Base-by-base conservation (phyloP, 2,329 filamentous ascomycete species). In the Colletotrichum sp. region DNA sequence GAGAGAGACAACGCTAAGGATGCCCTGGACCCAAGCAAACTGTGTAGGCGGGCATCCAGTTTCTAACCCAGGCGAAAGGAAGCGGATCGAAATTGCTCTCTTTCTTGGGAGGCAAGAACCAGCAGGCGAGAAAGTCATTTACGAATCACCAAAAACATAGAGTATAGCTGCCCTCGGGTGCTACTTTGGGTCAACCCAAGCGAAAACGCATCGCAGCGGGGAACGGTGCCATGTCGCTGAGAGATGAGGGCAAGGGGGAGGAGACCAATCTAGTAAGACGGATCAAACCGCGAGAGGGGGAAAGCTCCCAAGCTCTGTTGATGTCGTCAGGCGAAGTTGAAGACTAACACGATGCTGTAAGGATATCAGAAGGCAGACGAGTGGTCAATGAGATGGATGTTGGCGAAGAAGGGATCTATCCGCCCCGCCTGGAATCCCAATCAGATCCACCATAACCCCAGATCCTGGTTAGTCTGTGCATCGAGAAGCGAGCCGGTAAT, bases 401-500 rank as follows among this genome's bases (percentile, higher is more conserved):
- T 69, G 24, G 28, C 12, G 55, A 58, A 58, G 18, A 32, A 38
- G 43, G 34, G 43, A 52, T n/a, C 9, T 52, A 12, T 52, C 43
- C n/a, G 43, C 43, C n/a, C 10, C 43, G 26, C 71, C 69, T 58
- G 71, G 65, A n/a, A 32, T 21, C 32, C 68, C 69, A 16, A 61
- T 13, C 10, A 28, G 48, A 58, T n/a, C 24, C 48, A 58, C 24
- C 16, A 34, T 21, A 13, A 32, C 65, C 36, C 13, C 52, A n/a
- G 18, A 32, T 36, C 64, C 28, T 34, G 48, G 55, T 61, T 59
- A 63, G 43, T 63, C 43, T 36, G 48, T 61, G 73, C 76, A 58
- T 74, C 55, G 58, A 71, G 59, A 83, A 84, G 83, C 83, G 83
- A 84, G 80, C 70, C 79, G 77, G 80, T 59, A 65, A 75, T 76